A percentile compares a stretch with the other conserved stretches of the same genome.
These are phyloP conservation scores for Hysterium pulicare DNA, from an alignment of 2,329 filamentous ascomycete genomes.

Conservation along the genomic window DNA sequence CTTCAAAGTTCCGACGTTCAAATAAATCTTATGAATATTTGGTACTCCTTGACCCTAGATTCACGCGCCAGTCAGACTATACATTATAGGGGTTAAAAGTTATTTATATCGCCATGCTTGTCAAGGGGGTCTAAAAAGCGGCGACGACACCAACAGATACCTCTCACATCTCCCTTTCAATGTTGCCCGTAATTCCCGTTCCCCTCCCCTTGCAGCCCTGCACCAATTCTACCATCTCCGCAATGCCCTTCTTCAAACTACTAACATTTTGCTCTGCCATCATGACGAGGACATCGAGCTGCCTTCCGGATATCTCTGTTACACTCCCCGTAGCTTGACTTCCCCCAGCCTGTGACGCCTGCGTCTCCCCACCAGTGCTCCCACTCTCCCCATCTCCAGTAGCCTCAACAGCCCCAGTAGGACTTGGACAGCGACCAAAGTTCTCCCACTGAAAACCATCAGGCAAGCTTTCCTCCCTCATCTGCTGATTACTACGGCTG, in stretches of 20 bases:
- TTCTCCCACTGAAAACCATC: background rate
- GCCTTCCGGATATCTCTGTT: constrained; percentile 1
- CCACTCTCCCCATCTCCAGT: background rate
- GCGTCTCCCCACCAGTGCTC: background rate
- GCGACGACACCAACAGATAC: too few species aligned
- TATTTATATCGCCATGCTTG: too few species aligned
- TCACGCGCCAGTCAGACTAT: too few species aligned
- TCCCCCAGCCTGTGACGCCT: background rate
- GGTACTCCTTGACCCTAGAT: too few species aligned
- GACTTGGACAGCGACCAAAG: background rate
- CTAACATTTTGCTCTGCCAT: background rate
- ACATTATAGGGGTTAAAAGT: too few species aligned
- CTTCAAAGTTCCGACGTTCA: too few species aligned
- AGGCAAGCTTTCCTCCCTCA: background rate
- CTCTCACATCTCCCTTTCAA: constrained; percentile 1
- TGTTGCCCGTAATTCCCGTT: background rate
- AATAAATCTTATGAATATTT: too few species aligned
- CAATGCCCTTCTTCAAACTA: constrained; percentile 1
- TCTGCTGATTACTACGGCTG: too few species aligned
- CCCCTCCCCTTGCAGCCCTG: background rate
- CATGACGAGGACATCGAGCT: background rate
- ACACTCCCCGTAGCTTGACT: too few species aligned
- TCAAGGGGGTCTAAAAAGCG: too few species aligned
- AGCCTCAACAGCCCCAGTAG: background rate
- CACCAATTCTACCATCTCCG: constrained; percentile 2